phyloP scores from a whole-genome alignment of 441 rosid genomes.

The Rhodomyrtus psidioides region DNA sequence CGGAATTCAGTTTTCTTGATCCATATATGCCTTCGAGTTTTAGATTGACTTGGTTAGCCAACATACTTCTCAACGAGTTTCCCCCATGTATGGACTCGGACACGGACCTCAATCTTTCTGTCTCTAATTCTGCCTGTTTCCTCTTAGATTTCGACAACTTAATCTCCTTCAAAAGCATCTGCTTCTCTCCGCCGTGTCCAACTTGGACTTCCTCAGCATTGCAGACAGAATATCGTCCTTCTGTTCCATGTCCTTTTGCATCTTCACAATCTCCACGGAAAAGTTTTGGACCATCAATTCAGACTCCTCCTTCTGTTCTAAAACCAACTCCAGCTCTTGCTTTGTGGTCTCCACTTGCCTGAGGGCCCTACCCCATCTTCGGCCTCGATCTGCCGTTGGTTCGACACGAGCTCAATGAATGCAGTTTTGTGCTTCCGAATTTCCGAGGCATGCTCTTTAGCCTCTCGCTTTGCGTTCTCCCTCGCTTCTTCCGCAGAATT shows the following conservation, averaged over 20 bases:
- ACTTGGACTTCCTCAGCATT: slow-evolving; percentile 65
- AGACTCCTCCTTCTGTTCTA: slow-evolving; percentile 53
- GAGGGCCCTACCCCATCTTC: slow-evolving; percentile 62
- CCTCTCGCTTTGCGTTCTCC: slow-evolving; percentile 43
- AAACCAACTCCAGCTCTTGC: slow-evolving; percentile 35
- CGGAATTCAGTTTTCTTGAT: slow-evolving; percentile 4
- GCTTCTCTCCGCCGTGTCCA: slow-evolving; percentile 59
- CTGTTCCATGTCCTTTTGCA: slow-evolving; percentile 64
- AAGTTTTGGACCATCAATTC: slow-evolving; percentile 36
- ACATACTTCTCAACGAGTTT: slow-evolving; percentile 68
- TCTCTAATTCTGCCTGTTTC: slow-evolving; percentile 65
- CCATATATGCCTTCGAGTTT: slow-evolving; percentile 24
- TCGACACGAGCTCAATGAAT: slow-evolving; percentile 83
- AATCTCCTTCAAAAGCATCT: slow-evolving; percentile 52
- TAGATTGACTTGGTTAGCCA: slow-evolving; percentile 35
- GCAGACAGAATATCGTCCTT: slow-evolving; percentile 74
- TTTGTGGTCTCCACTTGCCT: slow-evolving; percentile 58
- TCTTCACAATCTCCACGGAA: slow-evolving; percentile 49
- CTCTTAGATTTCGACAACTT: slow-evolving; percentile 45
- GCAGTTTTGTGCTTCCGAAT: slow-evolving; percentile 82
- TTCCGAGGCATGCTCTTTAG: slow-evolving; percentile 65
- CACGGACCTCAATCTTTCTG: slow-evolving; percentile 42
- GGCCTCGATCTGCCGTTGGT: slow-evolving; percentile 82
- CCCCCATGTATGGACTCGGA: slow-evolving; percentile 52
- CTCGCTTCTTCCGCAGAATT: slow-evolving; percentile 38